Evolutionary conservation across 202 grass and related monocot species (phyloP), one percentile per base, ranked within the genome.

Genomic region (Schoenoplectus tabernaemontani): DNA sequence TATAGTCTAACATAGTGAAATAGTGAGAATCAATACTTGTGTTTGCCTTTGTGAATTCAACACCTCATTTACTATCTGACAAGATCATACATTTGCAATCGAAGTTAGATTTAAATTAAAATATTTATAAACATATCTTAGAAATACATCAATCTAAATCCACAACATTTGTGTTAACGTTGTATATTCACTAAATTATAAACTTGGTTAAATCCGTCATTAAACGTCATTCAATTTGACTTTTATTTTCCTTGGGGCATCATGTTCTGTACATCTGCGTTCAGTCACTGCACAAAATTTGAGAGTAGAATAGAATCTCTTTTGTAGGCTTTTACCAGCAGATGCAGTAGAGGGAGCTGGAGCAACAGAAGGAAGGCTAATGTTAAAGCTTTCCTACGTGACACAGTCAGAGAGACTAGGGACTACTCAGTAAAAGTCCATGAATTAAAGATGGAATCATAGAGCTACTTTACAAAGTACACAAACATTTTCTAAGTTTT

Each of bases 251-350:
- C 3, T 34, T 62, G 10, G 12, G 30, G 34, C 28, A 63, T 63
- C 17, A 34, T 63, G n/a, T 44, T 69, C 19, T 69, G 20, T 68
- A 68, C 17, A 69, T 69, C 8, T 47, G 42, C 7, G 15, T 66
- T 23, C 62, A 15, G 33, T 70, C 22, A 70, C 66, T 70, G 66
- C 41, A 47, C 22, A 15, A 47, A 70, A 70, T 48, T 48, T 48
- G 67, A 72, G 67, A 72, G 67, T 47, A 71, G 67, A 72, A 72
- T 46, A 72, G 42, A 48, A 47, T 48, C 11, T 48, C 42, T 71
- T 71, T 43, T 70, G 66, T 30, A 70, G 11, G 41, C 66, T 70
- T 70, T 70, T 46, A 26, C 39, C 37, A 64, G n/a, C 19, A 9
- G 19, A 36, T 20, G n/a, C 37, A 43, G 59, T 22, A 63, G 59